Conservation (phyloP, 2,329 filamentous ascomycete species). For the Metarhizium humberi region DNA sequence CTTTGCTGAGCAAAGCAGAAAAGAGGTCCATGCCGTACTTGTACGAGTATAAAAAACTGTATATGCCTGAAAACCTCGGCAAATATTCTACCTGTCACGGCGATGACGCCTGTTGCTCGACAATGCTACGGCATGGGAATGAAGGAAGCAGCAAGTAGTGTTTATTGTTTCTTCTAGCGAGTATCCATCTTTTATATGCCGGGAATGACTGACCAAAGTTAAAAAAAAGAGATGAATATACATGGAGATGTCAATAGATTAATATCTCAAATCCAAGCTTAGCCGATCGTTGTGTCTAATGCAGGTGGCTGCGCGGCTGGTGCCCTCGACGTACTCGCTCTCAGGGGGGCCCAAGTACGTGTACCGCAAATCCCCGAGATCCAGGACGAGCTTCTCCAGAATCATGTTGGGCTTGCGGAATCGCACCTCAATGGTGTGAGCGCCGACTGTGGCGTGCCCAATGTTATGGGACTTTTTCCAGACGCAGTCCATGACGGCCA, state of each 20-base stretch:
- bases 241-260: background rate
- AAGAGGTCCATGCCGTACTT: too few species aligned
- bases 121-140: too few species aligned
- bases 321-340: conserved; percentile 13
- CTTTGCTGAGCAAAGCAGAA: too few species aligned
- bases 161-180: background rate
- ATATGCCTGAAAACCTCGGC: too few species aligned
- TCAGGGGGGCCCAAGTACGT: conserved; percentile 27
- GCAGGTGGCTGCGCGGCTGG: background rate
- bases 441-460: conserved; percentile 13
- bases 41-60: too few species aligned
- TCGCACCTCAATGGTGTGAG: conserved; percentile 20
- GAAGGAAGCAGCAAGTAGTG: background rate
- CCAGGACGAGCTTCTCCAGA: conserved; percentile 27
- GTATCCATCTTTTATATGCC: background rate
- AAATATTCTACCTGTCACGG: too few species aligned
- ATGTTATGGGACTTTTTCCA: conserved; percentile 34
- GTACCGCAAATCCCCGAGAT: conserved; percentile 20
- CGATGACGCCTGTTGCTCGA: too few species aligned
- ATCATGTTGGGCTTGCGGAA: conserved; percentile 24
- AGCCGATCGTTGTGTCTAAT: conserved; percentile 4
- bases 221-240: background rate
- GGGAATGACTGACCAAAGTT: background rate
- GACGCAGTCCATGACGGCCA: conserved; percentile 37
- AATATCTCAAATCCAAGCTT: conserved; percentile 3